phyloP scores from a whole-genome alignment of 257 asterid genomes.

The Gynochthodes officinalis region DNA sequence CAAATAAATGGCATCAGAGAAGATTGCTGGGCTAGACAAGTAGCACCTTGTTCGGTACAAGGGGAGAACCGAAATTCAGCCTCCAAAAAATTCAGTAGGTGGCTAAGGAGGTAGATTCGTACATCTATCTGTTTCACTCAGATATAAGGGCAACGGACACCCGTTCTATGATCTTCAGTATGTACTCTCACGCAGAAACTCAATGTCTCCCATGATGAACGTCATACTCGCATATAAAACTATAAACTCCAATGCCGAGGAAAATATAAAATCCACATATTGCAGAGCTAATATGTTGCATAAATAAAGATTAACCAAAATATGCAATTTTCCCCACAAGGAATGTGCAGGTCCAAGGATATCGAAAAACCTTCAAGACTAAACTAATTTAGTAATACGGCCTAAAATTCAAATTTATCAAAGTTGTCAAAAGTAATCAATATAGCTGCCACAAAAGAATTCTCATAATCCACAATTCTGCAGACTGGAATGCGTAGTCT shows the following conservation, averaged over 20 bases:
- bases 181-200: no score
- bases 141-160: no score
- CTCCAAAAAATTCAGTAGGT: no score
- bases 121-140: no score
- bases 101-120: no score
- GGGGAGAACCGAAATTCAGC: no score
- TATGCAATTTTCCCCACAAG: neutral
- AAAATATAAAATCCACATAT: neutral
- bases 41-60: no score
- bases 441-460: conserved; percentile 11
- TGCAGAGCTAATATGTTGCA: neutral
- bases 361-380: no score
- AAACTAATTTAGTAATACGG: neutral
- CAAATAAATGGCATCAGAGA: neutral
- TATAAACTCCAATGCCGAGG: neutral
- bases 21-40: no score
- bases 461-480: neutral
- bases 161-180: no score
- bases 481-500: neutral
- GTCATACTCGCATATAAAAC: neutral
- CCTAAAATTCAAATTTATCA: neutral
- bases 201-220: no score
- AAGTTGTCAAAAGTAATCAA: neutral
- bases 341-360: neutral
- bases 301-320: neutral